Percentiles rank a stretch among this genome's conserved stretches.
Evolutionary conservation across 306 rosid genomes (phyloP).

Genomic region (Mucuna pruriens): DNA sequence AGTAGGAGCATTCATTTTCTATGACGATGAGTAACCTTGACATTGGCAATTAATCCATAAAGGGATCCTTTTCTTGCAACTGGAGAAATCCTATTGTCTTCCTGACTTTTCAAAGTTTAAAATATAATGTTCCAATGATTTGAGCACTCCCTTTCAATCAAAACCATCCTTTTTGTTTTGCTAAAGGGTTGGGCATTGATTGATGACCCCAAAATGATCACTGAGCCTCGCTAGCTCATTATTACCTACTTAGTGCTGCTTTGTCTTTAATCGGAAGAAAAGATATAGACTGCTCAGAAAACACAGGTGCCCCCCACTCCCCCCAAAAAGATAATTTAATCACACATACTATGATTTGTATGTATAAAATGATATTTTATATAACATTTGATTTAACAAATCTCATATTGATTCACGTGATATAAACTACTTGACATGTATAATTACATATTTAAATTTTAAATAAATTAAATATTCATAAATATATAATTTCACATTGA

Average conservation of each 20-base stretch:
- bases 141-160: conserved; percentile 55
- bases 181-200: conserved; percentile 38
- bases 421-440: too few relatives aligned
- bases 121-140: conserved; percentile 79
- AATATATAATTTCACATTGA: neutral
- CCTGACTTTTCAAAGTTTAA: conserved; percentile 41
- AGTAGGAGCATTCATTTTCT: conserved; percentile 37
- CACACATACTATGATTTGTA: conserved; percentile 32
- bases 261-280: conserved; percentile 31
- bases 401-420: neutral
- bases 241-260: conserved; percentile 55
- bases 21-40: conserved; percentile 36
- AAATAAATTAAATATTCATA: too few relatives aligned
- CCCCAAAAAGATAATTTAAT: conserved; percentile 14
- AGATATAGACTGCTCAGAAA: conserved; percentile 37
- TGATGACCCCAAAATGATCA: conserved; percentile 45
- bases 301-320: conserved; percentile 35
- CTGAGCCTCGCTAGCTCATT: conserved; percentile 36
- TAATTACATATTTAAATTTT: too few relatives aligned
- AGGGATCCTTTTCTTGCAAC: conserved; percentile 73
- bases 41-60: conserved; percentile 49
- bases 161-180: conserved; percentile 52
- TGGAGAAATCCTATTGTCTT: conserved; percentile 52
- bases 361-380: too few relatives aligned
- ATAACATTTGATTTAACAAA: neutral